Evolutionary conservation across 208 protist genomes (phyloP).

Genomic region (Acanthamoeba healyi): DNA sequence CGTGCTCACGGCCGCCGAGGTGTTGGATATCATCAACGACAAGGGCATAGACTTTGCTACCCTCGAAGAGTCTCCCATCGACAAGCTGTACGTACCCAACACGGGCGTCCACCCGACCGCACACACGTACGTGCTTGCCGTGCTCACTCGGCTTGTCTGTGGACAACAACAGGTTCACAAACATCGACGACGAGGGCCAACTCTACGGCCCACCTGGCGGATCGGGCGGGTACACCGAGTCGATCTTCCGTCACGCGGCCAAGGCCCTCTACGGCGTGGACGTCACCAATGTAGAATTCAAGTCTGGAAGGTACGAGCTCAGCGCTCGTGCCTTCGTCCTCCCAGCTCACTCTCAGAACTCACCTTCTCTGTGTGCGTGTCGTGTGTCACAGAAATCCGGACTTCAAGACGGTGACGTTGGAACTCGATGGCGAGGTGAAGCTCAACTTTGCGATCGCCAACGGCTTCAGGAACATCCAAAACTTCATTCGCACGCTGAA

Average conservation of each 20-base stretch:
- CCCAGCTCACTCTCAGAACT: not conserved
- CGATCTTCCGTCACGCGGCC: slow-evolving; percentile 85
- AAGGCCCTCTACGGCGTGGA: slow-evolving; percentile 88
- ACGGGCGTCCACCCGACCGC: not conserved
- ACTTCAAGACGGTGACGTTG: slow-evolving; percentile 85
- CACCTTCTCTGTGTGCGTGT: not conserved
- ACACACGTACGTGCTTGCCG: not conserved
- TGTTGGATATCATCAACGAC: slow-evolving; percentile 93
- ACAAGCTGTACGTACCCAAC: slow-evolving; percentile 11
- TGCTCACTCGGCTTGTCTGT: not conserved
- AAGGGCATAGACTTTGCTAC: slow-evolving; percentile 72
- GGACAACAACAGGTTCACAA: slow-evolving; percentile 46
- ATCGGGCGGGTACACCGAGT: slow-evolving; percentile 89
- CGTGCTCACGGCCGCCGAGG: slow-evolving; percentile 96
- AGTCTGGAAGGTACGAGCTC: slow-evolving; percentile 72
- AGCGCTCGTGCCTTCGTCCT: too few relatives aligned
- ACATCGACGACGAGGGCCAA: slow-evolving; percentile 37
- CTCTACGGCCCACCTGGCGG: not conserved
- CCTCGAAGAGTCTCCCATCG: slow-evolving; percentile 67
- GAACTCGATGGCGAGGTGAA: slow-evolving; percentile 80
- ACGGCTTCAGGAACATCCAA: slow-evolving; percentile 99
- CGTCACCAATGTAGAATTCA: slow-evolving; percentile 79
- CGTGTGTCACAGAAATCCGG: slow-evolving; percentile 80
- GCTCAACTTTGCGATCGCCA: slow-evolving; percentile 93
- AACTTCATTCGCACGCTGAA: slow-evolving; percentile 97